phyloP scores from a whole-genome alignment of 1,284 basidiomycete genomes.

The Ganoderma leucocontextum region DNA sequence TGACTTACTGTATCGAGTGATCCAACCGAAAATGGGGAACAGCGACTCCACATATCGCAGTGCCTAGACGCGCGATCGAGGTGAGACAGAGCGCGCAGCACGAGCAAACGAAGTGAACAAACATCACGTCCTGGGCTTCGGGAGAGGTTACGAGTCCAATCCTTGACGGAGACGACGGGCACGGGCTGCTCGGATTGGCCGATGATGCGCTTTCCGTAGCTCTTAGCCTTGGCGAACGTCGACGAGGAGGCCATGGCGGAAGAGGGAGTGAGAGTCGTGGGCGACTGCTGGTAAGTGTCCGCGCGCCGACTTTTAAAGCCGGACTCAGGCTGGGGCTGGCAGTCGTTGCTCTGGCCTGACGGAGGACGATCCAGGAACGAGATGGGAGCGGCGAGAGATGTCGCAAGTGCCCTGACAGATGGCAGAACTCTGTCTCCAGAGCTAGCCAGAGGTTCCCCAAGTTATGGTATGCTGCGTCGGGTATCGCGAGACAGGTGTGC shows the following conservation, averaged over 20 bases:
- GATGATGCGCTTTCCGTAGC: constrained; percentile 65
- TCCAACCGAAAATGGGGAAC: constrained; percentile 89
- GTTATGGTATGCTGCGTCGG: constrained; percentile 23
- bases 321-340: background rate
- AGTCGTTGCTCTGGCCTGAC: constrained; percentile 8
- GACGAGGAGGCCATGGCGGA: constrained; percentile 47
- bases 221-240: constrained; percentile 49
- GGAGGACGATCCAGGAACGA: constrained; percentile 28
- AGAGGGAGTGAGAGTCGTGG: constrained; percentile 13
- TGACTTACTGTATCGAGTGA: constrained; percentile 80
- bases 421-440: constrained; percentile 20
- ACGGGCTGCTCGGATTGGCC: constrained; percentile 66
- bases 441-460: constrained; percentile 5
- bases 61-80: constrained; percentile 48
- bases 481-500: constrained; percentile 17
- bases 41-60: constrained; percentile 70
- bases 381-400: constrained; percentile 21
- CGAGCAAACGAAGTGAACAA: constrained; percentile 32
- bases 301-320: constrained; percentile 16
- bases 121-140: constrained; percentile 59
- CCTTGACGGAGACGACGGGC: constrained; percentile 61
- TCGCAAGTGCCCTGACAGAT: constrained; percentile 30
- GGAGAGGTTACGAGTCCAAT: constrained; percentile 57
- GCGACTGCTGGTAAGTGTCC: constrained; percentile 17
- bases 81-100: constrained; percentile 23